phyloP scores from a whole-genome alignment of 768 basidiomycete species.

The Suillus decipiens region DNA sequence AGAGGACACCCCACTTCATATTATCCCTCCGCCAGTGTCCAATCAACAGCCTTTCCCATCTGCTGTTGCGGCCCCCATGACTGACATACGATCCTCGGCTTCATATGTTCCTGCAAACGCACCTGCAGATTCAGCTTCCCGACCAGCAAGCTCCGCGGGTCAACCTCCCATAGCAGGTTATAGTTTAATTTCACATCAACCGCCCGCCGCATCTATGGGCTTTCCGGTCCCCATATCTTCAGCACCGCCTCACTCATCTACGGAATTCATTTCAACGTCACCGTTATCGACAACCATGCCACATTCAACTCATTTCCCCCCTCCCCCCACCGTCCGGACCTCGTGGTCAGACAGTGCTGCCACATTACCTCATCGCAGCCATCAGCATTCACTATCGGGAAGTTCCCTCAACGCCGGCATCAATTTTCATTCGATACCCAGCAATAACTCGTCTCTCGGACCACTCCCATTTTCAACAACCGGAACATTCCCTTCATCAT shows the following conservation, averaged over 20 bases:
- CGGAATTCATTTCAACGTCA: constrained; percentile 27
- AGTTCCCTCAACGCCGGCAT: constrained; percentile 28
- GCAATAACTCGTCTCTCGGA: constrained; percentile 29
- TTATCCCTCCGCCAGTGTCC: constrained; percentile 22
- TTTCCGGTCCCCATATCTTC: constrained; percentile 25
- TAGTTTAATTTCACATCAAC: constrained; percentile 24
- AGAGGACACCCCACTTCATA: constrained; percentile 40
- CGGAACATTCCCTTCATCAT: constrained; percentile 31
- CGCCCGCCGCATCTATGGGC: constrained; percentile 16
- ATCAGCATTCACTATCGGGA: constrained; percentile 34
- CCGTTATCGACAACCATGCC: constrained; percentile 22
- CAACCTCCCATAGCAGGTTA: constrained; percentile 25
- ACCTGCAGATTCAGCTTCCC: constrained; percentile 31
- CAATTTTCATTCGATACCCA: constrained; percentile 37
- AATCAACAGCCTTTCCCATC: constrained; percentile 28
- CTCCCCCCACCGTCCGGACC: constrained; percentile 25
- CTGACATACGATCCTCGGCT: constrained; percentile 22
- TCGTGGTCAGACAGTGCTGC: constrained; percentile 33
- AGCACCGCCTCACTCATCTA: constrained; percentile 18
- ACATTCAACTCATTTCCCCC: constrained; percentile 27
- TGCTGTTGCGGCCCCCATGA: constrained; percentile 25
- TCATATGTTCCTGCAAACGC: constrained; percentile 30
- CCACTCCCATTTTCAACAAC: constrained; percentile 32
- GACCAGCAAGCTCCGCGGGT: constrained; percentile 35
- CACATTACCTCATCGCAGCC: constrained; percentile 30